phyloP scores from a whole-genome alignment of 179 eudicot species.

The Vitellaria paradoxa region DNA sequence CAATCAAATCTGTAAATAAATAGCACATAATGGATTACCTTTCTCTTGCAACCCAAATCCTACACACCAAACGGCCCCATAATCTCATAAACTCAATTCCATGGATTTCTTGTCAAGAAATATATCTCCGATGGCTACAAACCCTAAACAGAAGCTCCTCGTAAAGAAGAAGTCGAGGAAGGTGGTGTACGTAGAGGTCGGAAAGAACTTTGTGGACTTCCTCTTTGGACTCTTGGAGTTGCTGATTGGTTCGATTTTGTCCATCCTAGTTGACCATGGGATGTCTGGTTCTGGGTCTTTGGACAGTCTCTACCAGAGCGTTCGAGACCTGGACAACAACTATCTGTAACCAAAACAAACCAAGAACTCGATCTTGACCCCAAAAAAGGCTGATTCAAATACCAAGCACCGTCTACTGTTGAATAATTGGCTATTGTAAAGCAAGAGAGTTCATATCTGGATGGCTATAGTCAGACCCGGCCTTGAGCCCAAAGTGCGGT shows the following conservation, averaged over 20 bases:
- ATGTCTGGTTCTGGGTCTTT: background rate
- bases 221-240: constrained; percentile 7
- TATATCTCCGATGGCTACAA: background rate
- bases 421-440: background rate
- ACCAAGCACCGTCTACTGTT: background rate
- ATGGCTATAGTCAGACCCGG: no score
- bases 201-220: constrained; percentile 13
- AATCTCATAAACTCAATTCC: no score
- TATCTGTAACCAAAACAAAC: background rate
- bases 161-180: background rate
- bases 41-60: no score
- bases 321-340: background rate
- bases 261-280: background rate
- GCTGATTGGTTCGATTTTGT: background rate
- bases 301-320: background rate
- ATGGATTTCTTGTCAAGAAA: no score
- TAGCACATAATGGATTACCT: no score
- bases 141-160: background rate
- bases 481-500: no score
- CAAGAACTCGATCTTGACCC: background rate
- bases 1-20: no score
- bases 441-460: no score
- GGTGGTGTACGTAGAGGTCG: constrained; percentile 8
- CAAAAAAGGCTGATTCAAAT: background rate
- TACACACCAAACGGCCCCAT: no score